These are phyloP conservation scores for Populus hybrid DNA, from an alignment of 441 rosid genomes.

Conservation along the genomic window DNA sequence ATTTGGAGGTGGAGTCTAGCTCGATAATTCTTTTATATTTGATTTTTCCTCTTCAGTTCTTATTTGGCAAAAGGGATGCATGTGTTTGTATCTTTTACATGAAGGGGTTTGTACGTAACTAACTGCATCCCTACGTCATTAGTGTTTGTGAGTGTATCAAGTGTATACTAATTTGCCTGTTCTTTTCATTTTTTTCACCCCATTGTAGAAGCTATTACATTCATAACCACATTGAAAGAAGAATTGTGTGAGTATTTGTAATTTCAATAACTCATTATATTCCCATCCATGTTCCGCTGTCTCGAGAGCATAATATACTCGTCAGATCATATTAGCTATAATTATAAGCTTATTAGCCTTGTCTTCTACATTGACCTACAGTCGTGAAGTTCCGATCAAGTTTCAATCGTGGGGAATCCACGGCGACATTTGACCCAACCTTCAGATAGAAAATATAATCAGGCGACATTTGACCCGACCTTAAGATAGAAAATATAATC, in stretches of 20 bases:
- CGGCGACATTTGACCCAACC: not conserved
- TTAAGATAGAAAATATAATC: not conserved
- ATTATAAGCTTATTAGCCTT: no score
- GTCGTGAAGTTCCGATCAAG: no score
- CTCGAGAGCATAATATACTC: no score
- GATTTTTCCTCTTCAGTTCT: not conserved
- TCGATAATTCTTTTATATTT: slow-evolving; percentile 35
- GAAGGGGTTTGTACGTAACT: slow-evolving; percentile 26
- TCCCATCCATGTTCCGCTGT: no score
- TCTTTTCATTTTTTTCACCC: not conserved
- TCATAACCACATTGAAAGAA: not conserved
- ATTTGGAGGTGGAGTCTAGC: slow-evolving; percentile 13
- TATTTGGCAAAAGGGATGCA: slow-evolving; percentile 26
- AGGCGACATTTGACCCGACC: not conserved
- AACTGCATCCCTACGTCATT: slow-evolving; percentile 8
- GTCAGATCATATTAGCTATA: no score
- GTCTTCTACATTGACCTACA: no score
- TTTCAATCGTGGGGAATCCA: no score
- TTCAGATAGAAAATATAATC: not conserved
- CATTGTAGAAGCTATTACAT: not conserved
- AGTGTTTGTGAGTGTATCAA: slow-evolving; percentile 1
- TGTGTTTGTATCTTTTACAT: slow-evolving; percentile 1
- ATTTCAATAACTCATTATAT: not conserved
- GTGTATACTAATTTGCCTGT: slow-evolving; percentile 22
- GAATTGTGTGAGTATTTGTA: not conserved